Evolutionary conservation across 2,329 filamentous ascomycete species (phyloP).

Genomic region (Diaporthe sp.): DNA sequence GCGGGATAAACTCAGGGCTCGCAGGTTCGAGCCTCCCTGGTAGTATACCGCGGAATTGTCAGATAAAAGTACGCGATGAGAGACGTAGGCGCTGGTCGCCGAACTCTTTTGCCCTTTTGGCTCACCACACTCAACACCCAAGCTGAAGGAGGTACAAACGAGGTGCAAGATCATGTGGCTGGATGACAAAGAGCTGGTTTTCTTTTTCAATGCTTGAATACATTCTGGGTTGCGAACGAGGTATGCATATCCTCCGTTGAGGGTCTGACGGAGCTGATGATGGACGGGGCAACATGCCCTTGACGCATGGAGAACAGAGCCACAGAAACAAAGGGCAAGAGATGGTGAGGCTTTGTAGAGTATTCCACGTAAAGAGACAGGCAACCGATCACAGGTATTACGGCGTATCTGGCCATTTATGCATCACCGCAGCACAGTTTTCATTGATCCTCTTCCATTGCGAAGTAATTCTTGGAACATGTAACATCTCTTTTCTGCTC

Average conservation of each 20-base stretch:
- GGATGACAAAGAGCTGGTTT: not conserved
- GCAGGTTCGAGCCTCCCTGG: conserved; percentile 7
- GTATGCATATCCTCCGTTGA: too few species aligned
- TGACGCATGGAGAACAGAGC: too few species aligned
- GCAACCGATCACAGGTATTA: too few species aligned
- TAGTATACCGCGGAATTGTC: conserved; percentile 11
- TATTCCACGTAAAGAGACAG: not conserved
- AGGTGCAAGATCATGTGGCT: not conserved
- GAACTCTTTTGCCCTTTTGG: conserved; percentile 14
- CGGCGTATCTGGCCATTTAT: too few species aligned
- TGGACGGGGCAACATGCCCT: not conserved
- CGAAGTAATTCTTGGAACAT: not conserved
- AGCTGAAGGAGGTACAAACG: not conserved
- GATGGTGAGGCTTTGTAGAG: too few species aligned
- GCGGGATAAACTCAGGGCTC: not conserved
- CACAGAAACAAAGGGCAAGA: not conserved
- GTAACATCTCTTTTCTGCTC: not conserved
- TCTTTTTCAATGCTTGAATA: not conserved
- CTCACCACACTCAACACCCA: not conserved
- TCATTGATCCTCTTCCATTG: not conserved
- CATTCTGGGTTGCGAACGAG: not conserved
- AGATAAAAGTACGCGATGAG: conserved; percentile 15
- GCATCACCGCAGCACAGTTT: too few species aligned
- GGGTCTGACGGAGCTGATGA: not conserved
- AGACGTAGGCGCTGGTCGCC: conserved; percentile 17